Conservation (phyloP, 208 protist genomes). For the Crithidia expoeki region DNA sequence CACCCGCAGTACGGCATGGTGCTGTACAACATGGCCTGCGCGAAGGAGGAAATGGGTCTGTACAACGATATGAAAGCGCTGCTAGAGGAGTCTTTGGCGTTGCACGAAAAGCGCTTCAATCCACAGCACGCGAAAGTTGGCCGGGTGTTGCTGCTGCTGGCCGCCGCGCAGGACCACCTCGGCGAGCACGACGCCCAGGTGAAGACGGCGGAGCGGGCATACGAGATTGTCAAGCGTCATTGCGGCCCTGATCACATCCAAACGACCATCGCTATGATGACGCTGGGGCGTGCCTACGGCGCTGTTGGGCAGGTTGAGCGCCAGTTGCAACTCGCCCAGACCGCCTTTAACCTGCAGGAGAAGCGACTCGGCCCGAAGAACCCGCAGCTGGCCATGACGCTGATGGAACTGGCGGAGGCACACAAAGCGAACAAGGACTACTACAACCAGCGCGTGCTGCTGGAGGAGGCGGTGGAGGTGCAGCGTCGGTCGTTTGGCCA, state of each 20-base stretch:
- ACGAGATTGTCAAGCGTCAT: conserved; percentile 78
- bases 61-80: conserved; percentile 79
- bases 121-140: conserved; percentile 78
- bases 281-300: conserved; percentile 69
- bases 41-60: conserved; percentile 75
- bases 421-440: conserved; percentile 71
- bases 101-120: conserved; percentile 78
- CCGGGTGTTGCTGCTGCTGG: conserved; percentile 76
- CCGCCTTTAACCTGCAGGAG: conserved; percentile 79
- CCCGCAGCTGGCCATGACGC: conserved; percentile 77
- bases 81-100: conserved; percentile 58
- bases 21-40: conserved; percentile 84
- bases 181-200: conserved; percentile 68
- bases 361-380: conserved; percentile 67
- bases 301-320: conserved; percentile 52
- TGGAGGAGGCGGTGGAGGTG: conserved; percentile 77
- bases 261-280: conserved; percentile 77
- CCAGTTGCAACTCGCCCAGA: conserved; percentile 66
- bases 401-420: conserved; percentile 73
- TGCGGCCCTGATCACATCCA: conserved; percentile 81
- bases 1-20: conserved; percentile 91
- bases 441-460: conserved; percentile 65
- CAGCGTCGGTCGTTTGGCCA: conserved; percentile 84
- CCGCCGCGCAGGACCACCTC: conserved; percentile 71
- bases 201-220: conserved; percentile 56